Evolutionary conservation across 176 grass and related monocot species (phyloP).

Genomic region (Bolboschoenus planiculmis): DNA sequence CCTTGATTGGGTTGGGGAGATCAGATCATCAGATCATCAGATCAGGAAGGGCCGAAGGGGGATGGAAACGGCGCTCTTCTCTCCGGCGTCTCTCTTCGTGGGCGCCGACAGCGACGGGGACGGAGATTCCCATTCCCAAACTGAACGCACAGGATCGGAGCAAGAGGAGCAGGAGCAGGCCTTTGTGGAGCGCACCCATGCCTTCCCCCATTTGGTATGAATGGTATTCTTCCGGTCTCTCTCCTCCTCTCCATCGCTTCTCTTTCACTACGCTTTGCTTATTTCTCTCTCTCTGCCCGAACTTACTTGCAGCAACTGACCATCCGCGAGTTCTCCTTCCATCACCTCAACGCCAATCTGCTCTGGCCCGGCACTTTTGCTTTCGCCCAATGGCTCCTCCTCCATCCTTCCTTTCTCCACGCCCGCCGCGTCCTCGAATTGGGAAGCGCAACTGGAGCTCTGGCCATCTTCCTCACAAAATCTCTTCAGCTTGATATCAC

Average conservation of each 20-base stretch:
- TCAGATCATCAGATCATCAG: too few relatives aligned
- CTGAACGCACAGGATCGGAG: neutral
- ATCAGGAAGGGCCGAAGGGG: too few relatives aligned
- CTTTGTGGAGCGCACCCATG: conserved; percentile 35
- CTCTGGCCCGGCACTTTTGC: conserved; percentile 86
- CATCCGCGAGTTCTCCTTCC: conserved; percentile 73
- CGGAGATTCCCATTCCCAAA: neutral
- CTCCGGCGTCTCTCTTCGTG: conserved; percentile 2
- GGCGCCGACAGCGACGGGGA: neutral
- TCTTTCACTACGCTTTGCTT: neutral
- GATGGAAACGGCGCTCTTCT: conserved; percentile 21
- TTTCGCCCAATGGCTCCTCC: conserved; percentile 64
- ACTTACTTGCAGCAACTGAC: conserved; percentile 55
- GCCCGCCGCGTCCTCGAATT: conserved; percentile 55
- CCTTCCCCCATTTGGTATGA: conserved; percentile 25
- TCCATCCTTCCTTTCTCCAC: conserved; percentile 49
- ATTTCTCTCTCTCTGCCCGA: too few relatives aligned
- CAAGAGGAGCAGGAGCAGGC: neutral
- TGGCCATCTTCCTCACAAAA: conserved; percentile 64
- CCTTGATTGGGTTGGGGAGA: too few relatives aligned
- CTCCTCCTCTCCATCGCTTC: neutral
- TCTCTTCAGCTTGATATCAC: conserved; percentile 68
- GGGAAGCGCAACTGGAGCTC: conserved; percentile 90
- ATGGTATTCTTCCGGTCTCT: too few relatives aligned
- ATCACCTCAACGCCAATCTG: conserved; percentile 85